Percentiles rank a stretch among this genome's conserved stretches.
phyloP scores from a whole-genome alignment of 495 filamentous ascomycete species.

The Hyphodiscus hymeniophilus region DNA sequence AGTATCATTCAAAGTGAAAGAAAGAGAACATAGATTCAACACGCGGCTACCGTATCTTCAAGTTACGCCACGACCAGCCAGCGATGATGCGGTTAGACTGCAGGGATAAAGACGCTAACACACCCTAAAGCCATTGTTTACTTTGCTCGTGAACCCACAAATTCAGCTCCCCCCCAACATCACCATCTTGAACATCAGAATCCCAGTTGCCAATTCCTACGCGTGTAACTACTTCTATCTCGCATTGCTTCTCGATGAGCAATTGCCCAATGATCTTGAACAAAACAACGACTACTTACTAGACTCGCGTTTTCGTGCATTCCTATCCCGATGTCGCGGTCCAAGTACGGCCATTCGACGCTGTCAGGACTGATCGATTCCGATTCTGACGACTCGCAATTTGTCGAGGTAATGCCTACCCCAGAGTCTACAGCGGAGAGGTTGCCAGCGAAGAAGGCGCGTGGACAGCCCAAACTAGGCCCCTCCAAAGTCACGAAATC shows the following conservation, averaged over 20 bases:
- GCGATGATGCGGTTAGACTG: neutral
- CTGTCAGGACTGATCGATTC: slow-evolving; percentile 58
- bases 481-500: slow-evolving; percentile 25
- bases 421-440: slow-evolving; percentile 31
- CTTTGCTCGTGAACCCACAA: neutral
- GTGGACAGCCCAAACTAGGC: slow-evolving; percentile 34
- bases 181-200: slow-evolving; percentile 1
- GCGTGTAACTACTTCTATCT: neutral
- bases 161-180: neutral
- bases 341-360: slow-evolving; percentile 38
- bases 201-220: slow-evolving; percentile 1
- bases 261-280: neutral
- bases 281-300: too few species aligned
- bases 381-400: slow-evolving; percentile 54
- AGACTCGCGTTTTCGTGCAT: too few species aligned
- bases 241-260: neutral
- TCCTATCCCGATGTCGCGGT: slow-evolving; percentile 39
- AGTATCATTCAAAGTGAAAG: neutral
- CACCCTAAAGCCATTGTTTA: neutral
- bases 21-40: too few species aligned
- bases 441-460: slow-evolving; percentile 27
- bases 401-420: slow-evolving; percentile 27
- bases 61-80: neutral
- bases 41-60: too few species aligned
- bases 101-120: neutral